Base-by-base conservation (phyloP, 176 grass and related monocot genomes). In the Oryza punctata region DNA sequence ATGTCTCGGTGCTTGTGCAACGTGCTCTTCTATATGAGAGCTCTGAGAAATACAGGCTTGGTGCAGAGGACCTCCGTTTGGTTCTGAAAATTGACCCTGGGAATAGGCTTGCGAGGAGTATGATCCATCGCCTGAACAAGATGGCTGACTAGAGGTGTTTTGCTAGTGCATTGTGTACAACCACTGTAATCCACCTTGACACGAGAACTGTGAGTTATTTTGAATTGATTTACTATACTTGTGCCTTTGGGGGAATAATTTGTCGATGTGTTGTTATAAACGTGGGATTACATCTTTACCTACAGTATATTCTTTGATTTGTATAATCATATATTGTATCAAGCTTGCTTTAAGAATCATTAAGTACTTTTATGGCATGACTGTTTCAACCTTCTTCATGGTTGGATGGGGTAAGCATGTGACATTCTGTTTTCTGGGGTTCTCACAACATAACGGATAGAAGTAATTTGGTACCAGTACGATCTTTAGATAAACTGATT, bases 1-100 rank as follows among this genome's bases (percentile, higher is more conserved):
- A 99, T 95, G 84, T 96, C 12, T 81, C 89, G 0, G 90, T 96
- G 54, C 81, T 99, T 45, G 72, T 94, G 76, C 96, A 99, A 77
- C 93, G 96, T 73, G 96, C 96, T 59, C 93, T 96, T 65, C 85
- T 99, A 32, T 99, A 99, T 15, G 96, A 99, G 88, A 99, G 96
- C 81, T 85, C 82, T 21, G 96, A 99, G 76, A 99, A 96, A 85
- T 99, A 99, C 85, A 89, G 89, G 79, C 89, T 99, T 69, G 93
- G 96, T 57, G 91, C 96, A 33, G 96, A 99, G 4, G 96, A 99
- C 85, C 81, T 99, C 81, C 89, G 91, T 83, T 94, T 89, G 87
- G 96, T 99, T 94, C 88, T 99, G 72, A 99, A 99, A 87, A 90
- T 99, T 77, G 93, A 99, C 73, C 93, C 96, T 77, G 78, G 84